phyloP scores from a whole-genome alignment of 345 rosid genomes.

The Microthlaspi erraticum region DNA sequence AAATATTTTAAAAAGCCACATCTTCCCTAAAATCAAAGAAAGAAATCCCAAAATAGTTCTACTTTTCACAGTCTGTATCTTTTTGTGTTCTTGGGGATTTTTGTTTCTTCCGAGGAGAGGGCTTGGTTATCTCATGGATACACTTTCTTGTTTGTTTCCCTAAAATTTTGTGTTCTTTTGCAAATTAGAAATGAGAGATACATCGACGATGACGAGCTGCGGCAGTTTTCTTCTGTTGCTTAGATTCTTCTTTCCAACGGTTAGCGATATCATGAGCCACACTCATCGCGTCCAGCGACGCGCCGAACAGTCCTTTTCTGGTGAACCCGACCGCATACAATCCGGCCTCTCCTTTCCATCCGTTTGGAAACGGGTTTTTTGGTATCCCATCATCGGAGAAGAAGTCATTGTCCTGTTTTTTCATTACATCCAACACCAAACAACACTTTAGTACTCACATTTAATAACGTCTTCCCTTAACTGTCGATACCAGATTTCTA shows the following conservation, averaged over 20 bases:
- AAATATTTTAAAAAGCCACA: conserved; percentile 49
- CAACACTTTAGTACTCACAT: conserved; percentile 21
- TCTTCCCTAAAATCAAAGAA: conserved; percentile 55
- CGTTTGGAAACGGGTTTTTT: conserved; percentile 74
- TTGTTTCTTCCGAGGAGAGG: conserved; percentile 54
- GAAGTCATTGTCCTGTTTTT: conserved; percentile 71
- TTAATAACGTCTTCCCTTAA: not conserved
- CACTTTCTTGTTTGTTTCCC: not conserved
- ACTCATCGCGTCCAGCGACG: conserved; percentile 68
- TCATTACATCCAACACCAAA: not conserved
- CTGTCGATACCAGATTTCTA: not conserved
- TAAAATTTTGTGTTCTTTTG: conserved; percentile 9
- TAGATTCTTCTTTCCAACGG: conserved; percentile 74
- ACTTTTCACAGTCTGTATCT: conserved; percentile 15
- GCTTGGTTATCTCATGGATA: conserved; percentile 45
- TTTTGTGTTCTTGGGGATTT: conserved; percentile 7
- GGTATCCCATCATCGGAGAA: conserved; percentile 78
- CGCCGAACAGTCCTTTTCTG: conserved; percentile 85
- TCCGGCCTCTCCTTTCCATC: conserved; percentile 87
- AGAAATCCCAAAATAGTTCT: conserved; percentile 6
- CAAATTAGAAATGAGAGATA: conserved; percentile 67
- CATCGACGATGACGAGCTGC: conserved; percentile 80
- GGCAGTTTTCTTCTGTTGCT: conserved; percentile 60
- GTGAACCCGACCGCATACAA: conserved; percentile 94
- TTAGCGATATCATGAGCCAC: conserved; percentile 75